Base-by-base conservation (phyloP, 1,139 yeast species). In the Pichia sp. region DNA sequence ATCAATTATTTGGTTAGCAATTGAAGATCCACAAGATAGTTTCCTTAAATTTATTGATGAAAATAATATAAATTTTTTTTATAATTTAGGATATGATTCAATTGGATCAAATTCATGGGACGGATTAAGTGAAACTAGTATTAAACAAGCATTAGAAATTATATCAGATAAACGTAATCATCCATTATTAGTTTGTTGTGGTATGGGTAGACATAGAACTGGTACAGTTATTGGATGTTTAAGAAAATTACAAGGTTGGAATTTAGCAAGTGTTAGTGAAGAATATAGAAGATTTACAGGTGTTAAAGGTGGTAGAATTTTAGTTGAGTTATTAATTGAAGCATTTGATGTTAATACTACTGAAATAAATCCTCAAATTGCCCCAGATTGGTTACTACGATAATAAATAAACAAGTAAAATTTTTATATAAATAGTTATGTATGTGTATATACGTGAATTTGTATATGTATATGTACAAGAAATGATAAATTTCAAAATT, bases 131-230 rank as follows among this genome's bases (percentile, higher is more conserved):
- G 96, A 89, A 58, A 73, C 77, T 34, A 81, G 95, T 29, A 89
- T 90, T 41, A 77, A 78, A 30, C 81, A 78, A 51, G 95, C 97
- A 0, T 67, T 90, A 51, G 86, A 82, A 53, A 72, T 87, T 38
- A 82, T 90, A 32, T 76, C 82, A 43, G 76, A 86, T 56, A 73
- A 73, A 51, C 73, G 76, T n/a, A 78, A 82, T 60, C 86, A 87
- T 57, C 97, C 98, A 0, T 57, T 90, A 51, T 67, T 92, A 42
- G 92, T 89, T 7, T 90, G 97, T 64, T 92, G 97, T 59, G 96
- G 97, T 11, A 90, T 90, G 97, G 98, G 98, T 0, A 71, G 97
- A 54, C 97, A 92, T 63, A 73, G 97, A 50, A 89, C 97, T 0
- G 98, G 98, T 0, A 89, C 97, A 0, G 96, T 92, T 3, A 78